Evolutionary conservation across 202 grass and related monocot species (phyloP).

Genomic region (Setaria viridis): DNA sequence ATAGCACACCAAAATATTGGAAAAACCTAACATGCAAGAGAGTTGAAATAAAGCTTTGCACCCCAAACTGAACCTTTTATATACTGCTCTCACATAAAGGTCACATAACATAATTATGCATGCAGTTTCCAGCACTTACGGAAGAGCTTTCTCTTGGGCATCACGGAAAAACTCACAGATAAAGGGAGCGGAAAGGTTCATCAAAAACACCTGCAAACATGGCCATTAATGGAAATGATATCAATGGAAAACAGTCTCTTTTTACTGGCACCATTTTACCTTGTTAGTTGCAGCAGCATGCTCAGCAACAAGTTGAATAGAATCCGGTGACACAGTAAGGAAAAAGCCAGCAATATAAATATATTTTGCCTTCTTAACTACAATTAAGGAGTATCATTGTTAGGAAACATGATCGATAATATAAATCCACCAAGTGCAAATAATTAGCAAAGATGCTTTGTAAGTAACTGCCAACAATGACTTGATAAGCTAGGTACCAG

Average conservation of each 20-base stretch:
- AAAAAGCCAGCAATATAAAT: constrained; percentile 99
- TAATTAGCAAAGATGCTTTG: not conserved
- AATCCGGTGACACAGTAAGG: constrained; percentile 93
- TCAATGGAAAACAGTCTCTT: not conserved
- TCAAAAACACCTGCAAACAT: constrained; percentile 78
- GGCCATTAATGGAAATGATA: constrained; percentile 8
- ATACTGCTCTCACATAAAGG: not conserved
- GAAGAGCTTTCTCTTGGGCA: constrained; percentile 84
- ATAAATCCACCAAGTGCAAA: not conserved
- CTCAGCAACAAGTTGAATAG: constrained; percentile 95
- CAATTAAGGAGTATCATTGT: constrained; percentile 32
- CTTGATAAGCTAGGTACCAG: not conserved
- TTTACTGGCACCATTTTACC: constrained; percentile 51
- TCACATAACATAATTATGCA: constrained; percentile 7
- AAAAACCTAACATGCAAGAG: not conserved
- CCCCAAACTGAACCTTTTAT: not conserved
- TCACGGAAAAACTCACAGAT: constrained; percentile 89
- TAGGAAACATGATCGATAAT: not conserved
- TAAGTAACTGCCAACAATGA: not conserved
- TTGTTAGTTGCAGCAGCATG: constrained; percentile 91
- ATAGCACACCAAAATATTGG: not conserved
- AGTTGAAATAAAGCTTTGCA: not conserved
- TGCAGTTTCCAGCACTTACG: constrained; percentile 16
- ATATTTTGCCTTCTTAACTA: constrained; percentile 98
- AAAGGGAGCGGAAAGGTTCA: constrained; percentile 98